phyloP scores from a whole-genome alignment of 208 protist species.

The Acanthamoeba healyi region DNA sequence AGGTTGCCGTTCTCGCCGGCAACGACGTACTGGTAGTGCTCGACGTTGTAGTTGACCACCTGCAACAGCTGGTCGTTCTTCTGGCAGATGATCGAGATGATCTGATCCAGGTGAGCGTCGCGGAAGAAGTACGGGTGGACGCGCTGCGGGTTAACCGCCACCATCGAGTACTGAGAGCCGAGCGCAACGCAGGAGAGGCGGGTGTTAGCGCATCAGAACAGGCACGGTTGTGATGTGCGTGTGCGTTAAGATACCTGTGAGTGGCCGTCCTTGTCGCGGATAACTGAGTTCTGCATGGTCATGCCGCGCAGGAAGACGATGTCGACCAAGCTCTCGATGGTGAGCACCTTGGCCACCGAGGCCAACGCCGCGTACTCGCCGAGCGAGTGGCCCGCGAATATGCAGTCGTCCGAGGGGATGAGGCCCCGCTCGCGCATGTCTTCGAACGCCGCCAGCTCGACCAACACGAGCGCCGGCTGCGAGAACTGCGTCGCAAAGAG shows the following conservation, averaged over 20 bases:
- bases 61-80: constrained; percentile 83
- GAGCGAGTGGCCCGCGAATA: constrained; percentile 91
- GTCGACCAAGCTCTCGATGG: constrained; percentile 85
- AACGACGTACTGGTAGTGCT: constrained; percentile 90
- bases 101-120: constrained; percentile 76
- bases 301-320: constrained; percentile 91
- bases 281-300: constrained; percentile 90
- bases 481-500: constrained; percentile 92
- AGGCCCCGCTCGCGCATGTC: constrained; percentile 85
- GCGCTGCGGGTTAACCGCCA: constrained; percentile 89
- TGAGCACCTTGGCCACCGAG: constrained; percentile 87
- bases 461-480: constrained; percentile 89
- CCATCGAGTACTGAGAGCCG: constrained; percentile 91
- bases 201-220: background rate
- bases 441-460: constrained; percentile 89
- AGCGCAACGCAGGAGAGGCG: too few species aligned
- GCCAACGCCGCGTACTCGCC: constrained; percentile 91
- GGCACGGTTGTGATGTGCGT: background rate
- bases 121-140: constrained; percentile 76
- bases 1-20: constrained; percentile 87
- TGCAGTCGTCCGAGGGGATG: constrained; percentile 60
- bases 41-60: constrained; percentile 93
- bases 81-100: constrained; percentile 82
- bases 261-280: constrained; percentile 85
- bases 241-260: constrained; percentile 69